Base-by-base conservation (phyloP, 2,329 filamentous ascomycete species). In the Lomentospora prolificans region DNA sequence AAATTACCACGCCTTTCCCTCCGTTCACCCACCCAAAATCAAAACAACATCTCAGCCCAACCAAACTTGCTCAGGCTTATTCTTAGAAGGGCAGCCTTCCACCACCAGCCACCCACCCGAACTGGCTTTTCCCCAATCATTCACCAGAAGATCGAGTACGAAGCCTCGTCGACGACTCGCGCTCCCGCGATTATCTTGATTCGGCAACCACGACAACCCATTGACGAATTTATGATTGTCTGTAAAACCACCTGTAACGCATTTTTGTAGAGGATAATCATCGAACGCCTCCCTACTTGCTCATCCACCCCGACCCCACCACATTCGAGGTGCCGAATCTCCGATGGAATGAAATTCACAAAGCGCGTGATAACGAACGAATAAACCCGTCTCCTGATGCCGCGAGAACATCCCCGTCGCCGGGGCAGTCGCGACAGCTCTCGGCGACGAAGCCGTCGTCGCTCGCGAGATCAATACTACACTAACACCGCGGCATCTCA, bases 381-480 rank as follows among this genome's bases (percentile, higher is more conserved):
- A 31, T 17, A 30, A 55, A 55, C 31, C 44, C 5, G 30, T 30
- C 53, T n/a, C 30, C 30, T 33, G 12, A 55, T 55, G 53, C 30
- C 53, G 44, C 53, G 53, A 50, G 53, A 55, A 50, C 44, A 55
- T 36, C 28, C 25, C 46, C 53, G 53, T 50, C 53, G 53, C 44
- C 56, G n/a, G 57, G 50, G n/a, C 53, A 55, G 53, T 53, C 54
- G 33, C 59, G 57, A 44, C 46, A 53, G 39, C 39, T 57, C 41
- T 28, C 25, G 44, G 41, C 56, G 50, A 56, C 53, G 14, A 44
- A 58, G 27, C 44, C 53, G 53, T 8, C 53, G 17, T 39, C 53
- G 31, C 33, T 55, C 53, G 33, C 53, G 51, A 22, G 53, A 17
- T 2, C 53, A 51, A 25, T 52, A 53, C 27, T 56, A 55, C 30